phyloP scores from a whole-genome alignment of 192 early-diverging fungal genomes.

The Podila epicladia region DNA sequence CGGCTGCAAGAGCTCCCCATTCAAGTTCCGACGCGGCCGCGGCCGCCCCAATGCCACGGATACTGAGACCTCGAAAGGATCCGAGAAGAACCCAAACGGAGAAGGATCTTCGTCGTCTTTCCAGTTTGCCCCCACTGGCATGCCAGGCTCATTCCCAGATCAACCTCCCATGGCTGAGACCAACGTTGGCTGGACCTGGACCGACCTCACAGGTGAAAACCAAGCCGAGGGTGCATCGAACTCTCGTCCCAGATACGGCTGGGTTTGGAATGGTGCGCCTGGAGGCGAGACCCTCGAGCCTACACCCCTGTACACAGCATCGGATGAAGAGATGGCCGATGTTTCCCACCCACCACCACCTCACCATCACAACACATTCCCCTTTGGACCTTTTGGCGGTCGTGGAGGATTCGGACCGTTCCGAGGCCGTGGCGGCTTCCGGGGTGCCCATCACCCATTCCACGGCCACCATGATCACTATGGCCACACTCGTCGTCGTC shows the following conservation, averaged over 20 bases:
- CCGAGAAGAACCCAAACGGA: neutral
- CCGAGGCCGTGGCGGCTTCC: constrained; percentile 11
- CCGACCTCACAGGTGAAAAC: constrained; percentile 5
- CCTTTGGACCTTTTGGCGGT: neutral
- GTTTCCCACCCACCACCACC: neutral
- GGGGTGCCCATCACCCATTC: constrained; percentile 8
- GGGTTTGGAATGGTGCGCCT: constrained; percentile 38
- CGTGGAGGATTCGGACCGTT: constrained; percentile 23
- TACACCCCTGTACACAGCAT: constrained; percentile 17
- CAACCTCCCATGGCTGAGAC: constrained; percentile 28
- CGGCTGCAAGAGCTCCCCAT: constrained; percentile 19
- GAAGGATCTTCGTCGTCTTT: constrained; percentile 18
- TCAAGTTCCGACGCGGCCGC: constrained; percentile 11
- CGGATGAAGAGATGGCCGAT: constrained; percentile 50
- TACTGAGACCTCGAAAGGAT: constrained; percentile 11
- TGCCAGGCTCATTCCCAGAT: constrained; percentile 27
- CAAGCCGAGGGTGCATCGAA: neutral
- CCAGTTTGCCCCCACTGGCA: neutral
- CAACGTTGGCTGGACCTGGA: constrained; percentile 36
- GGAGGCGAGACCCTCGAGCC: constrained; percentile 21
- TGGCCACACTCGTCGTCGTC: constrained; percentile 18
- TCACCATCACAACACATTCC: neutral
- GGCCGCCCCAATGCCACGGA: constrained; percentile 21
- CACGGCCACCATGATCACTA: constrained; percentile 2
- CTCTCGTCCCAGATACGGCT: constrained; percentile 38